A percentile compares a stretch with the other conserved stretches of the same genome.
phyloP scores from a whole-genome alignment of 345 rosid species.

The Nasturtium officinale region DNA sequence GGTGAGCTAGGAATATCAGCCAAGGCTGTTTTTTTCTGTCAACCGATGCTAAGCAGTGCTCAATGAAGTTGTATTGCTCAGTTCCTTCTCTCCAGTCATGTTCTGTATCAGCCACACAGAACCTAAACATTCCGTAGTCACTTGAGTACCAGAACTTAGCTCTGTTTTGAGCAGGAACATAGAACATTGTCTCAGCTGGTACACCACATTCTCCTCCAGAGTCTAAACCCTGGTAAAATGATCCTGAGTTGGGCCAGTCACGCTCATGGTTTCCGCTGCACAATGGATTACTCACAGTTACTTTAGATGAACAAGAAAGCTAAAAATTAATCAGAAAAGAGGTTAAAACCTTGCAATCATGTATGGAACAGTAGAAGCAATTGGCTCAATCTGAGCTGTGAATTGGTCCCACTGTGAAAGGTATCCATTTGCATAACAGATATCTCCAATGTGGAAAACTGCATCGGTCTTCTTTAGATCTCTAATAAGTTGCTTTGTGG shows the following conservation, averaged over 20 bases:
- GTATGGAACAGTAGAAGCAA: slow-evolving; percentile 69
- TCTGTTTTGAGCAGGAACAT: slow-evolving; percentile 65
- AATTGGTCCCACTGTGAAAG: slow-evolving; percentile 81
- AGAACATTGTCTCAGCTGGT: slow-evolving; percentile 72
- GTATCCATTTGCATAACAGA: slow-evolving; percentile 71
- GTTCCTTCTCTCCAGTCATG: slow-evolving; percentile 84
- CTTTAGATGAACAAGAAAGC: background rate
- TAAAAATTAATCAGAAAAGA: background rate
- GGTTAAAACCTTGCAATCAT: slow-evolving; percentile 69
- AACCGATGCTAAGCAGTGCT: slow-evolving; percentile 66
- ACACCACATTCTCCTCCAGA: slow-evolving; percentile 87
- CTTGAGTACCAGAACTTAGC: slow-evolving; percentile 72
- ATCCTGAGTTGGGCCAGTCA: slow-evolving; percentile 70
- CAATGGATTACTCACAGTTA: background rate
- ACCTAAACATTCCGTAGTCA: slow-evolving; percentile 78
- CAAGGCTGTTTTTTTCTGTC: slow-evolving; percentile 76
- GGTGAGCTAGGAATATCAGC: slow-evolving; percentile 71
- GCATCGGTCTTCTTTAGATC: slow-evolving; percentile 60
- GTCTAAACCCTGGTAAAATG: slow-evolving; percentile 59
- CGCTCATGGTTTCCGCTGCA: slow-evolving; percentile 79
- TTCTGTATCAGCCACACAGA: slow-evolving; percentile 75
- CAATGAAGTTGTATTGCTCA: slow-evolving; percentile 70
- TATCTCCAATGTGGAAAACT: slow-evolving; percentile 73
- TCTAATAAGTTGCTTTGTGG: slow-evolving; percentile 61
- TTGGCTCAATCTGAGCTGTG: slow-evolving; percentile 67